phyloP scores from a whole-genome alignment of 306 rosid species.

The Castanopsis chinensis region DNA sequence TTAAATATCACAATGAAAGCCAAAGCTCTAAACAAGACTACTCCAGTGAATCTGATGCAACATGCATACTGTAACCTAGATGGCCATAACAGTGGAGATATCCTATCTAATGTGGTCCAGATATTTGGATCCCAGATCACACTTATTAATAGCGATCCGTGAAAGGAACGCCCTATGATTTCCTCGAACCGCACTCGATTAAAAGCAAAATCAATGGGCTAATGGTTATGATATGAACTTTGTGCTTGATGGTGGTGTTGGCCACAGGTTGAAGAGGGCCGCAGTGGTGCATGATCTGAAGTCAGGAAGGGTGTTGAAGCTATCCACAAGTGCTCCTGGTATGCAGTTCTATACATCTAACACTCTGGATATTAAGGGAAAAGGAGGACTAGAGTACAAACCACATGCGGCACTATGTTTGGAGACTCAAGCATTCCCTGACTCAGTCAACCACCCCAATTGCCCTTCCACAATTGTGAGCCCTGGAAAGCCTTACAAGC shows the following conservation, averaged over 20 bases:
- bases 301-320: conserved; percentile 59
- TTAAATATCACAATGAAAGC: conserved; percentile 57
- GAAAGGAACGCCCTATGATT: conserved; percentile 71
- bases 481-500: conserved; percentile 53
- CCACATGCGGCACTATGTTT: conserved; percentile 50
- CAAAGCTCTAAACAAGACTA: conserved; percentile 70
- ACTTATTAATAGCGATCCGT: conserved; percentile 43
- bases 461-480: conserved; percentile 73
- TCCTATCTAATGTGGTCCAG: conserved; percentile 54
- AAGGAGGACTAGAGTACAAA: conserved; percentile 59
- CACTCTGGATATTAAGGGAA: conserved; percentile 56
- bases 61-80: conserved; percentile 86
- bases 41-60: conserved; percentile 78
- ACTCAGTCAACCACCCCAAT: conserved; percentile 64
- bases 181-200: conserved; percentile 48
- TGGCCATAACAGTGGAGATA: conserved; percentile 66
- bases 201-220: conserved; percentile 56
- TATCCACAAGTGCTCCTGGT: conserved; percentile 69
- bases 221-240: conserved; percentile 79
- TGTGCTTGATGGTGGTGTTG: conserved; percentile 44
- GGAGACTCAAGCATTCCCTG: conserved; percentile 74
- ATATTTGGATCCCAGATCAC: conserved; percentile 72
- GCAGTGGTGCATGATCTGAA: conserved; percentile 58
- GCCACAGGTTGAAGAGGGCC: conserved; percentile 33
- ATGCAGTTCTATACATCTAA: conserved; percentile 76